phyloP scores from a whole-genome alignment of 176 grass and related monocot species.

The Aegilops longissima region DNA sequence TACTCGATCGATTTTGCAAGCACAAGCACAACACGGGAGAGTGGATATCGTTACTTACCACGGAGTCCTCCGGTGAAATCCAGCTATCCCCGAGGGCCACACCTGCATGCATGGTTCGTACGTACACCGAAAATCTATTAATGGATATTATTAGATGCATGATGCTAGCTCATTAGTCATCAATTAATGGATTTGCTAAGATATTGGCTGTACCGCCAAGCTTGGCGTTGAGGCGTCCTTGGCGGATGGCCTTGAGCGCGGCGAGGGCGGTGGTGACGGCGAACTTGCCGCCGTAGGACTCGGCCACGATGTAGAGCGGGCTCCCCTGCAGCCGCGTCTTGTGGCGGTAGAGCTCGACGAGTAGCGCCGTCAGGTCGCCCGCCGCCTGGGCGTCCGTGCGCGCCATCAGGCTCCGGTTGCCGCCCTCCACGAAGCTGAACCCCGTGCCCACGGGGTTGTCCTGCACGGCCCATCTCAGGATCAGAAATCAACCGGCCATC shows the following conservation, averaged over 20 bases:
- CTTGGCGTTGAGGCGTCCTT: constrained; percentile 37
- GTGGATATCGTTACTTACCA: constrained; percentile 29
- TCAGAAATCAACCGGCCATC: no score
- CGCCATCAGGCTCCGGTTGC: constrained; percentile 40
- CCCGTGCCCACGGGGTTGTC: constrained; percentile 92
- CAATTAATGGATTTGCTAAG: no score
- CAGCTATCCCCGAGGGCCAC: constrained; percentile 82
- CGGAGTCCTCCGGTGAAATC: constrained; percentile 87
- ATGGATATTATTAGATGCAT: no score
- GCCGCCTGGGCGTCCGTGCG: constrained; percentile 64
- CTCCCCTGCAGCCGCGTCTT: constrained; percentile 35
- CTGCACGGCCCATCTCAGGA: constrained; percentile 17
- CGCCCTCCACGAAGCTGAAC: constrained; percentile 86
- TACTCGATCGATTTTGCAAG: no score
- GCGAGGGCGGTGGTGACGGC: constrained; percentile 67
- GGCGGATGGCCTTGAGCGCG: constrained; percentile 50
- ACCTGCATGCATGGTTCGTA: constrained; percentile 16
- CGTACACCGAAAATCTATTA: background rate
- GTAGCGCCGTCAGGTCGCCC: constrained; percentile 64
- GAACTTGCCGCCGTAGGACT: constrained; percentile 97
- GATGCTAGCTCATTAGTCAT: no score
- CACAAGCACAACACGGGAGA: no score
- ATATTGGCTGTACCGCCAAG: constrained; percentile 44
- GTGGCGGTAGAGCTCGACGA: constrained; percentile 42
- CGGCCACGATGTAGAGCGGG: constrained; percentile 83